Base-by-base conservation (phyloP, 257 asterid genomes). In the Fraxinus quadrangulata region DNA sequence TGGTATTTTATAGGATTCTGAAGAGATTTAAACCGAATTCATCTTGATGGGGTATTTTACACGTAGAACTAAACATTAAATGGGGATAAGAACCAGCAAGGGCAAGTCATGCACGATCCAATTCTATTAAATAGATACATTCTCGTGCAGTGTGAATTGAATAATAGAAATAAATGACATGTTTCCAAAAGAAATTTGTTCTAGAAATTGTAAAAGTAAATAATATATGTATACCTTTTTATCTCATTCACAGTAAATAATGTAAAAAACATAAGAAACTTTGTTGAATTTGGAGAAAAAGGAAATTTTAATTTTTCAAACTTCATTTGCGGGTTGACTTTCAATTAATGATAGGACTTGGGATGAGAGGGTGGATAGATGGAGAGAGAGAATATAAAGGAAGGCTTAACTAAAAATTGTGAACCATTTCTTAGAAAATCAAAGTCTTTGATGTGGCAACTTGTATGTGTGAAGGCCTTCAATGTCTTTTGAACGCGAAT, bases 81-180 rank as follows among this genome's bases (percentile, higher is more conserved):
- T 11, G 14, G 4, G 4, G 49, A 42, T 42, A 42, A 42, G 16
- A 42, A 42, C 3, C 17, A 2, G 86, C 92, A 79, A 82, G 87
- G 40, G 91, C 90, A 42, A 42, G 16, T 42, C 49, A 42, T 42
- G 49, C 49, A 42, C 49, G 16, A 12, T 42, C 49, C 13, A 12
- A 42, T 42, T 42, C 13, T 42, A 42, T 42, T 11, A 42, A 11
- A 11, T 42, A 42, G 49, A 42, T 11, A 42, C 49, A 42, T 42
- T 42, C 16, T 12, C 4, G 16, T 42, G 16, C 49, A 42, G 3
- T 42, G 49, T 12, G 17, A 42, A 42, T 11, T 42, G 16, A 42
- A 10, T 2, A 42, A 42, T 2, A 42, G 13, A 11, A 42, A 42
- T 12, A 42, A 42, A 42, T 42, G 14, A 42, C 11, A 11, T 42